These are phyloP conservation scores for Leucosporidium scottii DNA, from an alignment of 768 basidiomycete genomes.

Conservation along the genomic window DNA sequence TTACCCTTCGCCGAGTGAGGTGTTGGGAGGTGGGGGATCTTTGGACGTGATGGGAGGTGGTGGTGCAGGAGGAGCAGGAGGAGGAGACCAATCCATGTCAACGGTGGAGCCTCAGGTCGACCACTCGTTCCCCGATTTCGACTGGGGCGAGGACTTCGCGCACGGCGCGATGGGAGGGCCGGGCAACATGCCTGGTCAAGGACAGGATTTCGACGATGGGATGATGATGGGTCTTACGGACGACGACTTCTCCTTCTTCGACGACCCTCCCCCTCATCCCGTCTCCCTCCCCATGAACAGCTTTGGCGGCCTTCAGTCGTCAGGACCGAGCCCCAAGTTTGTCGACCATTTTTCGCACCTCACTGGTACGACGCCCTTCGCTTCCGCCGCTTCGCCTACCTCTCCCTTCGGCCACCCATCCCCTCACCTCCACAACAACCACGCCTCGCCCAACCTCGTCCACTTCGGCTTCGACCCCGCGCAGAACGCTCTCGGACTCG, in stretches of 20 bases:
- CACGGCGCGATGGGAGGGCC: background rate
- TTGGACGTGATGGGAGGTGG: background rate
- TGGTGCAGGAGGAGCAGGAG: no score
- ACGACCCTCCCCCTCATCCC: conserved; percentile 5
- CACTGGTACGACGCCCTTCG: background rate
- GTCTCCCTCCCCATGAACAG: conserved; percentile 1
- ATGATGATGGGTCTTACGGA: conserved; percentile 28
- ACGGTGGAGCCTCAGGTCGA: conserved; percentile 8
- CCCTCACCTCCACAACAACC: background rate
- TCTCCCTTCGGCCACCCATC: conserved; percentile 1
- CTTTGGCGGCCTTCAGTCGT: background rate
- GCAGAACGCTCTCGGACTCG: conserved; percentile 5
- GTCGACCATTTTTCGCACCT: conserved; percentile 24
- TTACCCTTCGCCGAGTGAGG: background rate
- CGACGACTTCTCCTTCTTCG: conserved; percentile 34
- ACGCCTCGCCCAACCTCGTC: conserved; percentile 6
- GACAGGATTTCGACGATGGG: conserved; percentile 19
- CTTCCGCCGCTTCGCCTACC: background rate
- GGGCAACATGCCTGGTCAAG: background rate
- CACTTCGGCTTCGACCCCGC: background rate
- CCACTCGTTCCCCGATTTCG: conserved; percentile 12
- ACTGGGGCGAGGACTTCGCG: conserved; percentile 32
- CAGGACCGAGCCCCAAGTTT: conserved; percentile 18
- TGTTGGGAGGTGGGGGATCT: background rate
- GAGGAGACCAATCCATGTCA: conserved; percentile 11